Evolutionary conservation across 225 moss, liverwort and hornwort species (phyloP), one percentile per base, ranked within the genome.

Genomic region (Marchantia polymorpha): DNA sequence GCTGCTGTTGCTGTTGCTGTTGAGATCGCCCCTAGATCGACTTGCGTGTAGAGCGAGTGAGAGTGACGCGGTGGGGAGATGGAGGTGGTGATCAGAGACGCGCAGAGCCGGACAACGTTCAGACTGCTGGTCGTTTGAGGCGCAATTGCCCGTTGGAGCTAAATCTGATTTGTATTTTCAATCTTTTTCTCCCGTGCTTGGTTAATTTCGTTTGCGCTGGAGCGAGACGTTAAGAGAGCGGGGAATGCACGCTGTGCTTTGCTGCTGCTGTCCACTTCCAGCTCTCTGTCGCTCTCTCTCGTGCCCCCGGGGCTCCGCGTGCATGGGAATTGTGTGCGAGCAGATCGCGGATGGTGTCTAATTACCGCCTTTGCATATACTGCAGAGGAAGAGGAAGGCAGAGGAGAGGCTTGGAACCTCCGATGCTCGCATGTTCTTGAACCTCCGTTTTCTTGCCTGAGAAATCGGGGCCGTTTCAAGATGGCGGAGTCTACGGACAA

Each of bases 391-490:
- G 7, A 26, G 27, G 29, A 26, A 55, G 29, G 53, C 52, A 64
- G 64, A 56, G 56, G 56, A 56, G 56, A 56, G 64, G n/a, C 20
- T 0, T 60, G 3, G 46, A 55, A 20, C 39, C 17, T 60, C 46
- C 7, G 12, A 61, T 48, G 46, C 16, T 49, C 51, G 20, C 19
- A 26, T 26, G 69, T 79, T 79, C 69, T 79, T 79, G 79, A 79
- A 56, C 11, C 79, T 55, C 69, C 69, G 29, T 69, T 46, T 70
- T 69, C 69, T 79, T 79, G 69, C 27, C 59, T 29, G 29, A 30
- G 80, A 61, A 61, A 47, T 71, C 39, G 26, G 56, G 47, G 73
- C 60, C 52, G 47, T 73, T 60, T 80, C 80, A 80, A 72, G 74
- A 74, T 75, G 74, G 64, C 66, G 54, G 75, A 66, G 47, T 52